Conservation (phyloP, 208 protist genomes). For the Leishmania lainsoni region DNA sequence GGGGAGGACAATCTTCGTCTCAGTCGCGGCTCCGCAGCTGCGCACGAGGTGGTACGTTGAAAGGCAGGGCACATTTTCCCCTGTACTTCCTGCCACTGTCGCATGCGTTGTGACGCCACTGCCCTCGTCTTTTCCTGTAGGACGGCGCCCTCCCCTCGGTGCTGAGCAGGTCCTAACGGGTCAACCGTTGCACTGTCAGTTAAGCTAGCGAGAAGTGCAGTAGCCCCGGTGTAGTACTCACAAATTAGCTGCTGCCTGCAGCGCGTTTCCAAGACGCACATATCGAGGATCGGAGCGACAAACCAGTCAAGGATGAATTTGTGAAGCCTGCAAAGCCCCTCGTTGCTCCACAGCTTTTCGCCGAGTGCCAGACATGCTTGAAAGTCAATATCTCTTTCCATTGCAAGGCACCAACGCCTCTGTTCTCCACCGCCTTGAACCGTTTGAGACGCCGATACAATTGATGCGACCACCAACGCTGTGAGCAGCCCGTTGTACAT, state of each 20-base stretch:
- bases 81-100: conserved; percentile 6
- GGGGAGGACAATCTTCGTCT: not conserved
- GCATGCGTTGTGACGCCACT: not conserved
- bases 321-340: conserved; percentile 22
- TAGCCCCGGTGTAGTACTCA: conserved; percentile 12
- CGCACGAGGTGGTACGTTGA: conserved; percentile 14
- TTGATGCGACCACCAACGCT: conserved; percentile 10
- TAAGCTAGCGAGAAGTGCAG: not conserved
- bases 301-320: conserved; percentile 17
- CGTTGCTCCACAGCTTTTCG: conserved; percentile 9
- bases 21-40: not conserved
- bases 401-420: not conserved
- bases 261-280: conserved; percentile 27
- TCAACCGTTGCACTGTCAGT: no score
- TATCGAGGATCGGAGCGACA: conserved; percentile 6
- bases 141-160: not conserved
- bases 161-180: no score
- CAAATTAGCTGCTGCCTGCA: conserved; percentile 12
- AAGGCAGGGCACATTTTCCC: not conserved
- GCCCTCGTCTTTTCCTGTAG: not conserved
- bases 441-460: conserved; percentile 18
- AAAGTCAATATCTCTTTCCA: conserved; percentile 6
- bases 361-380: not conserved
- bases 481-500: not conserved
- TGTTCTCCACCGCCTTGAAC: conserved; percentile 16